Percentiles rank a stretch among this genome's conserved stretches.
phyloP scores from a whole-genome alignment of 441 rosid species.

The Flueggea neowawraea region DNA sequence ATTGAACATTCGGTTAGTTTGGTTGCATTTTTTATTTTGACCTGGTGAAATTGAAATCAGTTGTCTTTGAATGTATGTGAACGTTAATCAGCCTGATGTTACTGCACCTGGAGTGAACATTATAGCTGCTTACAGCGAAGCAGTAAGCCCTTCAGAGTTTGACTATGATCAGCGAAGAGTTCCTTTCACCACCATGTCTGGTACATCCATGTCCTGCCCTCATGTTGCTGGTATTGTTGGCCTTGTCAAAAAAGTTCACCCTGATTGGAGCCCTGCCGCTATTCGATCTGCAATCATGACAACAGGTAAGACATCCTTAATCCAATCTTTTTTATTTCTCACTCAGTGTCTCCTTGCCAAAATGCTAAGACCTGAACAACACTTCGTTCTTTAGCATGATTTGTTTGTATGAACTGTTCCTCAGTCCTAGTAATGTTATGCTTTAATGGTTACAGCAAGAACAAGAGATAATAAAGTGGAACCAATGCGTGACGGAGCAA shows the following conservation, averaged over 20 bases:
- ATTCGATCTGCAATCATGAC: slow-evolving; percentile 66
- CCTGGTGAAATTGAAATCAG: background rate
- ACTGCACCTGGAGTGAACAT: slow-evolving; percentile 62
- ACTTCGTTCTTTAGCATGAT: background rate
- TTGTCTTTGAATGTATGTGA: background rate
- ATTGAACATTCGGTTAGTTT: background rate
- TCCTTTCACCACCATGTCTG: slow-evolving; percentile 31
- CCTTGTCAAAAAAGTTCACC: slow-evolving; percentile 44
- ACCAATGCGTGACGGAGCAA: slow-evolving; percentile 31
- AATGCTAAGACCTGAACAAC: background rate
- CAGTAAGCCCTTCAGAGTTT: slow-evolving; percentile 16
- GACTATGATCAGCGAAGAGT: slow-evolving; percentile 25
- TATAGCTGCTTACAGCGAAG: slow-evolving; percentile 42
- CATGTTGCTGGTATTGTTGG: slow-evolving; percentile 62
- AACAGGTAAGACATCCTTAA: slow-evolving; percentile 24
- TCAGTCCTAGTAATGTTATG: too few relatives aligned
- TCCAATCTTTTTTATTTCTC: background rate
- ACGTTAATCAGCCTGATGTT: slow-evolving; percentile 45
- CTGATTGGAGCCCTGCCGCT: slow-evolving; percentile 61
- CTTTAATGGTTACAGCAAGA: slow-evolving; percentile 33
- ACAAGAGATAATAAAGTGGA: slow-evolving; percentile 43
- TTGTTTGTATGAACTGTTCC: background rate
- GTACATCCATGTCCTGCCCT: slow-evolving; percentile 73
- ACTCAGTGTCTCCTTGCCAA: too few relatives aligned
- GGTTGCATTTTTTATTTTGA: too few relatives aligned